Conservation (phyloP, 805 yeast genomes). For the Cyberlindnera japonica region DNA sequence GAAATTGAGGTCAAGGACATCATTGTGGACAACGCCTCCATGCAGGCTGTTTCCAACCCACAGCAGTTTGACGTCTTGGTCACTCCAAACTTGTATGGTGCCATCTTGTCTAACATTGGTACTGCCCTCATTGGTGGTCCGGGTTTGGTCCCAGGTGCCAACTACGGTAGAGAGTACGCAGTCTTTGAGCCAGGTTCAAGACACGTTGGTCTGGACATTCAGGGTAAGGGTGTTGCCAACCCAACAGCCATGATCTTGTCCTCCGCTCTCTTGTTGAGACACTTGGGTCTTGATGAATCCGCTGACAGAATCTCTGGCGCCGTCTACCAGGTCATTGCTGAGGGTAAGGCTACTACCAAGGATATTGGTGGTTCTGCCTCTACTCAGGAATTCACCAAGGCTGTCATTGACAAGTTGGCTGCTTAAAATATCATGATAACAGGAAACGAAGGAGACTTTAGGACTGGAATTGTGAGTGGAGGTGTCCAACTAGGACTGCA, state of each 20-base stretch:
- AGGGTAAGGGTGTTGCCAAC: conserved; percentile 93
- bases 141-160: conserved; percentile 97
- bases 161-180: conserved; percentile 96
- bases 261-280: conserved; percentile 88
- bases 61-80: conserved; percentile 98
- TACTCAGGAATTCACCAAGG: conserved; percentile 93
- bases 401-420: conserved; percentile 53
- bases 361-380: conserved; percentile 90
- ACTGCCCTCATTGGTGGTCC: conserved; percentile 97
- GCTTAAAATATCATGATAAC: conserved; percentile 1
- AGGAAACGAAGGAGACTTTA: background rate
- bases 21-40: conserved; percentile 97
- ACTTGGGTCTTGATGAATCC: conserved; percentile 78
- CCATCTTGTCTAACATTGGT: conserved; percentile 95
- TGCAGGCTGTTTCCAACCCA: conserved; percentile 98
- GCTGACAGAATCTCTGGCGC: conserved; percentile 89
- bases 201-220: conserved; percentile 96
- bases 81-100: conserved; percentile 97
- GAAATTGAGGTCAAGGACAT: conserved; percentile 80
- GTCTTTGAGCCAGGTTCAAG: conserved; percentile 99
- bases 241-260: conserved; percentile 97
- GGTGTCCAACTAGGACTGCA: too few relatives aligned
- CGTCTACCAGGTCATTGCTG: conserved; percentile 84
- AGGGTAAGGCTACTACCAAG: conserved; percentile 78
- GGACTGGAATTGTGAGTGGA: too few relatives aligned